A percentile compares a stretch with the other conserved stretches of the same genome.
Conservation (phyloP, 2,329 filamentous ascomycete genomes). For the Aspergillus sp. region DNA sequence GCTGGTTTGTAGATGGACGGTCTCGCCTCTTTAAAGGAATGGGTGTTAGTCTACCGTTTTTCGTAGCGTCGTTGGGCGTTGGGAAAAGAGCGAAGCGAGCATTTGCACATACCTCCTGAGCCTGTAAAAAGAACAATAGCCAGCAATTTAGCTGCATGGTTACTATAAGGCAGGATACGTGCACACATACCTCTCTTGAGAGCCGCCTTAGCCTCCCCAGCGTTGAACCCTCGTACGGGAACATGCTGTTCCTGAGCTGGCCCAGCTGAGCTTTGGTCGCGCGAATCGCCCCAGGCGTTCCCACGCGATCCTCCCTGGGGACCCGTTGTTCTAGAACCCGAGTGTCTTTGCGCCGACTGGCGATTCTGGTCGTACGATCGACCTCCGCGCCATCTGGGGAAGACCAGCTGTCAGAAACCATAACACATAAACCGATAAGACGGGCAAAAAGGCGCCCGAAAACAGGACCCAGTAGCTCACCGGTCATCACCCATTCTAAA, state of each 20-base stretch:
- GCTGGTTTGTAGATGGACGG: conserved; percentile 32
- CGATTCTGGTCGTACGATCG: conserved; percentile 29
- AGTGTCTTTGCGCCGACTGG: conserved; percentile 30
- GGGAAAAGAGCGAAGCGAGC: background rate
- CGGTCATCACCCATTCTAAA: conserved; percentile 31
- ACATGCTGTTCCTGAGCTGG: conserved; percentile 32
- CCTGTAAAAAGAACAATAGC: conserved; percentile 11
- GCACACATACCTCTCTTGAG: conserved; percentile 32
- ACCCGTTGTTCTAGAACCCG: conserved; percentile 20
- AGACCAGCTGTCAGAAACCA: conserved; percentile 7
- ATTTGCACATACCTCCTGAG: conserved; percentile 20
- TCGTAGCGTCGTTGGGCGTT: background rate
- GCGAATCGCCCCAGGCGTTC: conserved; percentile 22
- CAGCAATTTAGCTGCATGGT: conserved; percentile 2
- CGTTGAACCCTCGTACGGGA: conserved; percentile 38
- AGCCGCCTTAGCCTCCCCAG: conserved; percentile 32
- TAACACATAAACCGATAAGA: background rate
- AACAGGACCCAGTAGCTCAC: conserved; percentile 14
- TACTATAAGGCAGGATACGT: background rate
- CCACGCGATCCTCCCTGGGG: conserved; percentile 17
- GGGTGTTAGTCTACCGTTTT: conserved; percentile 3
- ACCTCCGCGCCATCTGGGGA: conserved; percentile 33
- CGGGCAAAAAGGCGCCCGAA: background rate
- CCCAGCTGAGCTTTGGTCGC: conserved; percentile 13
- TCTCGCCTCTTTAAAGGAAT: conserved; percentile 21